Base-by-base conservation (phyloP, 495 filamentous ascomycete species). In the Penicillium verhagenii region DNA sequence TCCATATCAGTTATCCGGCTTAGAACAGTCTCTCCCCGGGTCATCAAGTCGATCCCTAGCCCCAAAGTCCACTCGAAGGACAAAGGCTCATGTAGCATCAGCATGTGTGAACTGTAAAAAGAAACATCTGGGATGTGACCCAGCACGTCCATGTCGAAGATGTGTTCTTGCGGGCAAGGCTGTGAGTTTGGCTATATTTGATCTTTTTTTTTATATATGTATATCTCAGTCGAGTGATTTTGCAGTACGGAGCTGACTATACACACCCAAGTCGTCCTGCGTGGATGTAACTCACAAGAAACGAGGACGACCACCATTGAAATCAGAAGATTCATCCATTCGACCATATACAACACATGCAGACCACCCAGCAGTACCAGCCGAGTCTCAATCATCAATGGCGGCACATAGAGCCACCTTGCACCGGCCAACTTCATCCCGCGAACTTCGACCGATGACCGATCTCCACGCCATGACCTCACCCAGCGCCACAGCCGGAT, bases 41-140 rank as follows among this genome's bases (percentile, higher is more conserved):
- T 46, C 67, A 6, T 54, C 65, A 25, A 48, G 52, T 38, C 70
- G 77, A 24, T 59, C 71, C 40, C 58, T 77, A 38, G 70, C 76
- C 38, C 75, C 79, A 44, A 90, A 87, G 58, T 76, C 86, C 6
- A 89, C 91, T 14, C 82, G 92, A 58, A 89, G 92, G 61, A 87
- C 91, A 7, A 98, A 97, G 66, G 91, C 91, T 11, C 94, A 98
- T 75, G 94, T 98, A 44, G 91, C 93, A 31, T 96, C 92, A 29
- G 94, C 94, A 16, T 98, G 94, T 68, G 88, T 97, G 52, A 95
- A 96, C 64, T 98, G 94, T 77, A 97, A 97, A 69, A 91, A 87
- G 72, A 96, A 95, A 54, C 94, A 98, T 81, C 76, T 98, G 55
- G 86, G 85, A 29, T 90, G 87, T 66, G 87, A 90, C 64, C 79